These are phyloP conservation scores for Apostasia ramifera DNA, from an alignment of 106 monocot genomes.

Conservation along the genomic window DNA sequence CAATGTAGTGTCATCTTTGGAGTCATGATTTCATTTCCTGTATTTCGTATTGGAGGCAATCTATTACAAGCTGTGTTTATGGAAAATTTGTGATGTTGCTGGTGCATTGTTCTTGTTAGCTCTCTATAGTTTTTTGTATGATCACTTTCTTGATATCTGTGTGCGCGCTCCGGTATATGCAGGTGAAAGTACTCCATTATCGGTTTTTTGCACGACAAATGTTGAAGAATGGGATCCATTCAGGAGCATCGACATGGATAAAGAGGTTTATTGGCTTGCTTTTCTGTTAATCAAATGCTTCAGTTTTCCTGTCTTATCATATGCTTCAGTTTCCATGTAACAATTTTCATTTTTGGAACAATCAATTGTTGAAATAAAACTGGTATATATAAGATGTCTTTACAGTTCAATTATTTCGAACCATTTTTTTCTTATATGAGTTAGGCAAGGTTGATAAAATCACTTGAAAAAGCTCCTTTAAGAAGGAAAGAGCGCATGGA, in stretches of 20 bases:
- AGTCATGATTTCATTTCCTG: too few species aligned
- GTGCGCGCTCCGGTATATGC: background rate
- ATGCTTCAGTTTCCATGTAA: too few species aligned
- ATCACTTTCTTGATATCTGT: background rate
- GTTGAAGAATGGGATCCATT: conserved; percentile 74
- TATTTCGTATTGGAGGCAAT: too few species aligned
- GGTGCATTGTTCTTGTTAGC: background rate
- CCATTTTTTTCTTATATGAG: background rate
- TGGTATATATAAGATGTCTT: too few species aligned
- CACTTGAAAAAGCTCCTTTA: conserved; percentile 12
- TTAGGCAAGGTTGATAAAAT: conserved; percentile 49
- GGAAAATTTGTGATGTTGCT: background rate
- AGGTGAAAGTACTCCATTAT: conserved; percentile 68
- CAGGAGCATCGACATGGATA: conserved; percentile 92
- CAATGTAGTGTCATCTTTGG: too few species aligned
- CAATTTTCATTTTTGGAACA: too few species aligned
- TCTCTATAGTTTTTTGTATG: background rate
- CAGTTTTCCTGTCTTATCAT: background rate
- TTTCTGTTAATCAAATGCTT: background rate
- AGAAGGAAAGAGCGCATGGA: conserved; percentile 40
- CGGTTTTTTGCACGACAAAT: conserved; percentile 82
- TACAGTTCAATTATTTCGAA: background rate
- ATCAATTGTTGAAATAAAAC: too few species aligned
- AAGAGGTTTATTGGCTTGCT: conserved; percentile 45
- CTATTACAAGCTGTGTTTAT: too few species aligned